Evolutionary conservation across 2,329 filamentous ascomycete species (phyloP).

Genomic region (Monilinia aucupariae): DNA sequence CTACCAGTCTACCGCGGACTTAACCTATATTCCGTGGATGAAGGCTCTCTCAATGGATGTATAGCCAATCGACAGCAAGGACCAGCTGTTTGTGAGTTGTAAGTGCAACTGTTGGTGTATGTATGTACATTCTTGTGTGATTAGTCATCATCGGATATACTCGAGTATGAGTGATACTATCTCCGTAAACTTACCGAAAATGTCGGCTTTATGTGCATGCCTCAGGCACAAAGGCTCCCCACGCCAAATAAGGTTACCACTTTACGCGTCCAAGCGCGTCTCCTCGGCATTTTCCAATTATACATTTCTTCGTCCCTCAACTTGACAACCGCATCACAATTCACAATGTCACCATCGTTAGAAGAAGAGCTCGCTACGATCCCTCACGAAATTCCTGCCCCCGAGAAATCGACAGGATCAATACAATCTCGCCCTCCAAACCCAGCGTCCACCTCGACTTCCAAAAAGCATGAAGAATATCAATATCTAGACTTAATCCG

Average conservation of each 20-base stretch:
- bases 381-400: not conserved
- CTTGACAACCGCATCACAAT: not conserved
- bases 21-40: too few relatives aligned
- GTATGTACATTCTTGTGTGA: too few relatives aligned
- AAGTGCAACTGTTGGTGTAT: too few relatives aligned
- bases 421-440: not conserved
- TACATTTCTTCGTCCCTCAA: not conserved
- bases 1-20: not conserved
- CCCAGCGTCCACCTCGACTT: not conserved
- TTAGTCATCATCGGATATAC: not conserved
- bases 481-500: constrained; percentile 90
- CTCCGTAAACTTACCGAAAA: not conserved
- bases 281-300: not conserved
- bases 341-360: constrained; percentile 24
- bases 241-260: not conserved
- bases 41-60: too few relatives aligned
- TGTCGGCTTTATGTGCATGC: not conserved
- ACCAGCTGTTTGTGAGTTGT: too few relatives aligned
- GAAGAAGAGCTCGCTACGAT: constrained; percentile 19
- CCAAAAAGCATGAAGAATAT: constrained; percentile 67
- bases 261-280: constrained; percentile 15
- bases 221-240: not conserved
- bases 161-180: not conserved
- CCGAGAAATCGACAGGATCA: not conserved
- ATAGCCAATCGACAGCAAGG: not conserved